A percentile compares a stretch with the other conserved stretches of the same genome.
phyloP scores from a whole-genome alignment of 1,139 yeast species.

The Candida sp. region DNA sequence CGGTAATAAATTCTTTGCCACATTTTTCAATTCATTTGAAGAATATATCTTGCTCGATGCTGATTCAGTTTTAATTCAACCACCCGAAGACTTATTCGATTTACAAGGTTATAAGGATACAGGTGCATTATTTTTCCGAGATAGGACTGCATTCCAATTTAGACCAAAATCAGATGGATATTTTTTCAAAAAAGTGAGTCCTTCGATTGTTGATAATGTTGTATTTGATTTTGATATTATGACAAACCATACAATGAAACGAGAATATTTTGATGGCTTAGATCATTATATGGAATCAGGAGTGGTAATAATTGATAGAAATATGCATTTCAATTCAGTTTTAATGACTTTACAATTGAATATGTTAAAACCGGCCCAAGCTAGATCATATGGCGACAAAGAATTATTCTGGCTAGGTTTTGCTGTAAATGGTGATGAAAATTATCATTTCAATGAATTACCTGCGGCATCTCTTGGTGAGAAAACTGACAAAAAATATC shows the following conservation, averaged over 20 bases:
- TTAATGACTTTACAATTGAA: conserved; percentile 27
- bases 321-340: conserved; percentile 24
- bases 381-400: conserved; percentile 30
- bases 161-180: conserved; percentile 20
- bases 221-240: conserved; percentile 30
- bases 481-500: conserved; percentile 15
- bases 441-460: conserved; percentile 23
- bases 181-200: conserved; percentile 24
- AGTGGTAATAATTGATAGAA: conserved; percentile 23
- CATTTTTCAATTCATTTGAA: conserved; percentile 31
- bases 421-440: conserved; percentile 30
- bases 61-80: conserved; percentile 28
- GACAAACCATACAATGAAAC: conserved; percentile 17
- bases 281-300: conserved; percentile 33
- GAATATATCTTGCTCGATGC: conserved; percentile 34
- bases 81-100: conserved; percentile 27
- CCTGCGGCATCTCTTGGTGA: conserved; percentile 29
- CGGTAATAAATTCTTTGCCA: conserved; percentile 29
- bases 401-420: conserved; percentile 35
- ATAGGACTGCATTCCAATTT: conserved; percentile 26
- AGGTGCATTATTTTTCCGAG: conserved; percentile 32
- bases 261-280: conserved; percentile 26
- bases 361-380: conserved; percentile 20
- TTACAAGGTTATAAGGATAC: conserved; percentile 18
- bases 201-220: conserved; percentile 24